A percentile compares a stretch with the other conserved stretches of the same genome.
phyloP scores from a whole-genome alignment of 768 basidiomycete species.

The Boletus vermiculosoides region DNA sequence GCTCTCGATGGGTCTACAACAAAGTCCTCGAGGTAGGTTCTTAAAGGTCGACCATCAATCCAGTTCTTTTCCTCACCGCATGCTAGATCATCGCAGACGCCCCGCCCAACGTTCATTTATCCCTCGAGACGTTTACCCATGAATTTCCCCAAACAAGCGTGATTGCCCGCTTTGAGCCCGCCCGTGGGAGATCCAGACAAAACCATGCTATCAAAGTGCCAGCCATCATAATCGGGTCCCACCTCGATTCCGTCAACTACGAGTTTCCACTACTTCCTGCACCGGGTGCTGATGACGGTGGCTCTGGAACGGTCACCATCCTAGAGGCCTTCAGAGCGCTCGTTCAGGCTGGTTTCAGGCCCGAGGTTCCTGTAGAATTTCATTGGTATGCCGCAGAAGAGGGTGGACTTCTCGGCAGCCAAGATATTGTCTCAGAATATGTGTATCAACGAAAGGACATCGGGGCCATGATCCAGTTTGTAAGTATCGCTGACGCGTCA shows the following conservation, averaged over 20 bases:
- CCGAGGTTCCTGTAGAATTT: slow-evolving; percentile 67
- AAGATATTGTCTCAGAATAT: slow-evolving; percentile 52
- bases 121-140: slow-evolving; percentile 25
- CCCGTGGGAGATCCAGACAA: neutral
- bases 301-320: slow-evolving; percentile 73
- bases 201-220: slow-evolving; percentile 17
- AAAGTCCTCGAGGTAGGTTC: slow-evolving; percentile 10
- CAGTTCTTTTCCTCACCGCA: neutral
- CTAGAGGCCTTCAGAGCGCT: slow-evolving; percentile 74
- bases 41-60: too few species aligned
- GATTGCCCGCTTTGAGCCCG: slow-evolving; percentile 29
- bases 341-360: slow-evolving; percentile 65
- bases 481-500: slow-evolving; percentile 40
- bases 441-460: slow-evolving; percentile 45
- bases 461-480: slow-evolving; percentile 49
- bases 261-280: slow-evolving; percentile 41
- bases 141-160: slow-evolving; percentile 20
- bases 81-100: slow-evolving; percentile 10
- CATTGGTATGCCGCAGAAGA: slow-evolving; percentile 85
- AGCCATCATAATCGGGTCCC: slow-evolving; percentile 40
- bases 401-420: slow-evolving; percentile 29
- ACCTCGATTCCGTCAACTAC: slow-evolving; percentile 45
- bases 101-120: slow-evolving; percentile 14
- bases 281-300: slow-evolving; percentile 52
- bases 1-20: slow-evolving; percentile 39